Evolutionary conservation across 306 rosid genomes (phyloP).

Genomic region (Castanopsis chinensis): DNA sequence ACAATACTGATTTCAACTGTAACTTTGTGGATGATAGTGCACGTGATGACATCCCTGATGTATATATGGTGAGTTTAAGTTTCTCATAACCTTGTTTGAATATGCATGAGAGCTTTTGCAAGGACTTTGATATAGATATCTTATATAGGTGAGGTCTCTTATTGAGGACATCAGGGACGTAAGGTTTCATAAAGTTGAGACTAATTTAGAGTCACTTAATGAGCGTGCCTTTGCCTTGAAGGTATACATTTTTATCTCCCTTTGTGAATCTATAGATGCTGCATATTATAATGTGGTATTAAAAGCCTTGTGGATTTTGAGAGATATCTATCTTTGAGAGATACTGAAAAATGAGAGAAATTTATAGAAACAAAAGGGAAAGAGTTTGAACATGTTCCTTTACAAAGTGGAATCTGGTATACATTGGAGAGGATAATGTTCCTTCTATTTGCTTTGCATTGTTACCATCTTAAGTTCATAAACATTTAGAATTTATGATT

Average conservation of each 20-base stretch:
- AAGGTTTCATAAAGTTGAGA: slow-evolving; percentile 90
- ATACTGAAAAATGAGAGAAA: too few species aligned
- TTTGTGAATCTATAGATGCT: slow-evolving; percentile 1
- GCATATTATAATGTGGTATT: not conserved
- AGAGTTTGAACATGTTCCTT: too few species aligned
- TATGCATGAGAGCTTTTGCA: slow-evolving; percentile 6
- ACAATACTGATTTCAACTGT: slow-evolving; percentile 14
- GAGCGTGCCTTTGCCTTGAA: slow-evolving; percentile 88
- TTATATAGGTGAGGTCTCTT: slow-evolving; percentile 78
- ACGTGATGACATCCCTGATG: slow-evolving; percentile 71
- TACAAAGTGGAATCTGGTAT: too few species aligned
- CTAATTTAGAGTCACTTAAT: slow-evolving; percentile 79
- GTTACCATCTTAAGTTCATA: not conserved
- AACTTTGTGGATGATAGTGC: slow-evolving; percentile 54
- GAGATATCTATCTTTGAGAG: too few species aligned
- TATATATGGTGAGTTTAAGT: slow-evolving; percentile 70
- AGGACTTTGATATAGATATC: slow-evolving; percentile 21
- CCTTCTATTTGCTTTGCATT: not conserved
- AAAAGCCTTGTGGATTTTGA: not conserved
- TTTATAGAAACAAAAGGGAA: too few species aligned
- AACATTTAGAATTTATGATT: not conserved
- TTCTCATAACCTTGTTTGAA: slow-evolving; percentile 13
- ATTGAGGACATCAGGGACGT: slow-evolving; percentile 87
- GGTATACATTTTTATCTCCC: slow-evolving; percentile 42
- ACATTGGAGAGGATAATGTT: not conserved